phyloP scores from a whole-genome alignment of 148 eudicot genomes.

The Rhododendron kiyosumense region DNA sequence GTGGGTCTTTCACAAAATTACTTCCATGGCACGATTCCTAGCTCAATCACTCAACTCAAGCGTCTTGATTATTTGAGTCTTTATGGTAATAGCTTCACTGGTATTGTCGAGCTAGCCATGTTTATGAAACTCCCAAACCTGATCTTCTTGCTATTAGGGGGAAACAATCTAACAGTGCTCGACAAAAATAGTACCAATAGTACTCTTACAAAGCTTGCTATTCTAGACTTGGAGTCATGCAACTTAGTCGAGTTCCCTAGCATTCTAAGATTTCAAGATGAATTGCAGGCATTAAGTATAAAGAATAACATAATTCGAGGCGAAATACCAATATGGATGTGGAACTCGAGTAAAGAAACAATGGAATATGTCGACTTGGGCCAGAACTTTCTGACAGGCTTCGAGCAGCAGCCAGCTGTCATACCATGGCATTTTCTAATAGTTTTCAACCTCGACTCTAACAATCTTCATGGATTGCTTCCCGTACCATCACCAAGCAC shows the following conservation, averaged over 20 bases:
- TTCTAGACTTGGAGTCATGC: not conserved
- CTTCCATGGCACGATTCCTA: conserved; percentile 12
- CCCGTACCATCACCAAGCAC: too few species aligned
- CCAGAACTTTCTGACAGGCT: conserved; percentile 14
- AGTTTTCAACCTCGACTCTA: too few species aligned
- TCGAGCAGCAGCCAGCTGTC: not conserved
- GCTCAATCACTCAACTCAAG: conserved; percentile 8
- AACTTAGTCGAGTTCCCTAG: conserved; percentile 20
- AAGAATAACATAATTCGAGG: not conserved
- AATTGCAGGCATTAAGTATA: not conserved
- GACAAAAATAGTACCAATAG: not conserved
- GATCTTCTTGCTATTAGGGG: not conserved
- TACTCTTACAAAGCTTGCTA: not conserved
- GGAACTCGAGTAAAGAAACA: conserved; percentile 15
- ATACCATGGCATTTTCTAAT: conserved; percentile 3
- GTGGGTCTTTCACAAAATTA: conserved; percentile 5
- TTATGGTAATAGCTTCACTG: not conserved
- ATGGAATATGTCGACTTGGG: not conserved
- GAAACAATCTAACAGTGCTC: not conserved
- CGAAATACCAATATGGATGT: conserved; percentile 19
- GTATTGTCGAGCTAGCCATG: not conserved
- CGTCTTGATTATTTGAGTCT: not conserved
- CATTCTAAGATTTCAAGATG: conserved; percentile 7
- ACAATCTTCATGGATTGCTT: too few species aligned
- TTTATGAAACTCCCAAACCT: conserved; percentile 10